Evolutionary conservation across 805 yeast species (phyloP), one percentile per base, ranked within the genome.

Genomic region (Metschnikowia drakensbergensis): DNA sequence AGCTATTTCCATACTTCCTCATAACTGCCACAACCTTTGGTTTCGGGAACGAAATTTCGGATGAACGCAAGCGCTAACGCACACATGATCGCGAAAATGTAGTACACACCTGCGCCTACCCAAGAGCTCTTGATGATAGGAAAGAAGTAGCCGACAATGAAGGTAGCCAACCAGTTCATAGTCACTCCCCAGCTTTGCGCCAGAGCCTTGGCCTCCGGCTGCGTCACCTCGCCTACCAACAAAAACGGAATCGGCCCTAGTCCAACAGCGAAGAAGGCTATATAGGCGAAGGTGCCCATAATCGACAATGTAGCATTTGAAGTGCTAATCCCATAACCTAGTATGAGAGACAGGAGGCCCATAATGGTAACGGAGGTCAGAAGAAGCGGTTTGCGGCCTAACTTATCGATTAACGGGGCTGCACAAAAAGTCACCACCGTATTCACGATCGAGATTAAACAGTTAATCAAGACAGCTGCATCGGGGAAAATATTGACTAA

Each of bases 181-280:
- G 88, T 80, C 0, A 94, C 89, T 9, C 96, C 98, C 74, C 88
- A 85, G 62, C 96, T 84, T 67, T 94, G 99, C 0, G 98, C 97
- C 39, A 82, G 74, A 2, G 91, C 91, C 49, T 82, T 83, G 1
- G 92, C 92, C 50, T 82, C 81, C 1, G 77, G 69, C 51, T 90
- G 95, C 0, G 96, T 85, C n/a, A 92, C 83, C 63, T 94, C 98
- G 5, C 96, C 81, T 8, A 92, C 84, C 45, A 91, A 68, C 55
- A 92, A 69, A 68, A 94, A 92, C 37, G 99, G 99, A 47, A 94
- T 90, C 5, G 99, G 99, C 0, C 99, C 99, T 52, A 90, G 65
- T 0, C 99, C 99, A 31, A 86, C 70, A 0, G 97, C 98, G 71
- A 92, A 94, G 27, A 89, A 79, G 0, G 86, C 82, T 42, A 92